Conservation (phyloP, 2,329 filamentous ascomycete species). For the Lasiodiplodia sp. region DNA sequence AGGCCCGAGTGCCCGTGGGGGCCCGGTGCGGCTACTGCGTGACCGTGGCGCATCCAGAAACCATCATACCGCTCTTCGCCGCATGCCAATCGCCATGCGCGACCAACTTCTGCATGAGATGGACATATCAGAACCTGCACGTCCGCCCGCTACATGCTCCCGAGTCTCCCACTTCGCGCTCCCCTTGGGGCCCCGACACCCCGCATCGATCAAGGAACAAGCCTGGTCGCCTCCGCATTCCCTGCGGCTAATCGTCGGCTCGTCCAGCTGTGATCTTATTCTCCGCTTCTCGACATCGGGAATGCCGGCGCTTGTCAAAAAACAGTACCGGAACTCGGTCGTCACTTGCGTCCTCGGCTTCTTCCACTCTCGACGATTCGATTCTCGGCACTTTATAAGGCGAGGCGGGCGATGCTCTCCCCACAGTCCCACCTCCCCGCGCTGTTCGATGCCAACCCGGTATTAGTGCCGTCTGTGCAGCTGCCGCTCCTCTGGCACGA, state of each 20-base stretch:
- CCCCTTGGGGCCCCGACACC: slow-evolving; percentile 20
- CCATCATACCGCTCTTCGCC: background rate
- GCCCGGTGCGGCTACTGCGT: background rate
- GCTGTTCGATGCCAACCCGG: background rate
- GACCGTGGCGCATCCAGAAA: background rate
- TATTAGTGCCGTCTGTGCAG: slow-evolving; percentile 6
- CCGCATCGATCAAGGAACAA: slow-evolving; percentile 6
- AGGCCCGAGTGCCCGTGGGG: background rate
- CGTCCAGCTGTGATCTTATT: background rate
- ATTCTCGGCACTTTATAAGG: slow-evolving; percentile 3
- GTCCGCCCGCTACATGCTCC: background rate
- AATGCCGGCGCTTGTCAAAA: background rate
- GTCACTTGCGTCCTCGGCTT: background rate
- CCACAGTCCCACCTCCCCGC: slow-evolving; percentile 13
- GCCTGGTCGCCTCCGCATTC: slow-evolving; percentile 9
- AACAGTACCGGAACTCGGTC: background rate
- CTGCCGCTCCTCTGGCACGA: background rate
- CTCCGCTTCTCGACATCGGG: background rate
- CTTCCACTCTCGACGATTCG: background rate
- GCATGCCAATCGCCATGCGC: background rate
- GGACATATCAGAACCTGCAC: too few relatives aligned
- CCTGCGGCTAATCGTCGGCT: slow-evolving; percentile 1
- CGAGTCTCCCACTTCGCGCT: background rate
- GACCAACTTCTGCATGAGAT: background rate
- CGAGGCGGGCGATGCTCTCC: slow-evolving; percentile 5